phyloP scores from a whole-genome alignment of 768 basidiomycete species.

The Podaxis pistillaris region DNA sequence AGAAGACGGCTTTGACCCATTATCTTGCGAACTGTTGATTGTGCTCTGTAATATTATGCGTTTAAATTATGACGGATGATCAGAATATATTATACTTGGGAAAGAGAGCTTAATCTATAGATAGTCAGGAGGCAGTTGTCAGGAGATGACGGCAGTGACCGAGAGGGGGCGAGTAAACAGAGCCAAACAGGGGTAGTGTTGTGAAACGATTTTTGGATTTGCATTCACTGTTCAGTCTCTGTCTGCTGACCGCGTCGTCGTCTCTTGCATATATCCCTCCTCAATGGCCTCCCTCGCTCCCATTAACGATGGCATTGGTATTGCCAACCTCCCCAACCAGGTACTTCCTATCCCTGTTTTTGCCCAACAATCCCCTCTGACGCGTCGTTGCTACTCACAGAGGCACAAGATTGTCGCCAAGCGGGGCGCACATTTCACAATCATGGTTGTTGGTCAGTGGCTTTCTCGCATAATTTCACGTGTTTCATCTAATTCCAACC shows the following conservation, averaged over 20 bases:
- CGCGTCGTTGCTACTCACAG: slow-evolving; percentile 43
- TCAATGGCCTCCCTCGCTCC: slow-evolving; percentile 46
- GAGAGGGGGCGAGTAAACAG: slow-evolving; percentile 17
- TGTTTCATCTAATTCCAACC: background rate
- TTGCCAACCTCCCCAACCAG: slow-evolving; percentile 98
- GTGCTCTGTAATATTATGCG: no score
- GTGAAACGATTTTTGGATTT: slow-evolving; percentile 37
- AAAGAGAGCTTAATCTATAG: no score
- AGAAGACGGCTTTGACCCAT: slow-evolving; percentile 45
- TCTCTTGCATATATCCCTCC: slow-evolving; percentile 15
- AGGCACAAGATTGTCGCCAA: slow-evolving; percentile 99
- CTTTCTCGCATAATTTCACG: background rate
- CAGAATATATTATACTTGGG: no score
- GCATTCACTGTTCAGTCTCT: slow-evolving; percentile 13
- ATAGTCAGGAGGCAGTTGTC: background rate
- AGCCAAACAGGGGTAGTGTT: slow-evolving; percentile 26
- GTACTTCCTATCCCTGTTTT: slow-evolving; percentile 37
- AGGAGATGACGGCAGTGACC: slow-evolving; percentile 4
- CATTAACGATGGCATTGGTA: slow-evolving; percentile 79
- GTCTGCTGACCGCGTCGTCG: slow-evolving; percentile 24
- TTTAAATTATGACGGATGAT: no score
- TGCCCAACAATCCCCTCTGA: slow-evolving; percentile 18
- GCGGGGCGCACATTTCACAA: slow-evolving; percentile 94
- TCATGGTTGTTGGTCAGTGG: slow-evolving; percentile 95
- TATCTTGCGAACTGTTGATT: slow-evolving; percentile 36